Evolutionary conservation across 345 rosid species (phyloP).

Genomic region (Nasturtium officinale): DNA sequence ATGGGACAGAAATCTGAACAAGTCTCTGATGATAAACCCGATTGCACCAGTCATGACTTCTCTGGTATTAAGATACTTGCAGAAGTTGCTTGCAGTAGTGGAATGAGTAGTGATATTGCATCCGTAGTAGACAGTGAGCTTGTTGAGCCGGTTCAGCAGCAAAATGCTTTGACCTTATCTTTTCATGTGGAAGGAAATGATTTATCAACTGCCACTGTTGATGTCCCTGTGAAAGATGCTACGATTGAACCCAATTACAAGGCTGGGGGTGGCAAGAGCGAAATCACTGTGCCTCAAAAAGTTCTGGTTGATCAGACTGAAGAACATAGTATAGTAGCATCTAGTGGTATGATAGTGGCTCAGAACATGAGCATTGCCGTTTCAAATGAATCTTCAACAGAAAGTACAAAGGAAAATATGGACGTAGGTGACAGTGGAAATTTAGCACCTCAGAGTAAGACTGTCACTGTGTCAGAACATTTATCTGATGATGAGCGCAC

Average conservation of each 20-base stretch:
- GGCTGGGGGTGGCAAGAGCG: slow-evolving; percentile 14
- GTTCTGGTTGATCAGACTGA: slow-evolving; percentile 6
- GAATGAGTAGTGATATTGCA: slow-evolving; percentile 39
- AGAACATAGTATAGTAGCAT: slow-evolving; percentile 14
- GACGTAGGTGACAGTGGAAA: slow-evolving; percentile 31
- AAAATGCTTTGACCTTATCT: slow-evolving; percentile 7
- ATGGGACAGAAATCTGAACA: slow-evolving; percentile 24
- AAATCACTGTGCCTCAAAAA: background rate
- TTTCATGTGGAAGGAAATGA: slow-evolving; percentile 21
- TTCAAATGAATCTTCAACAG: slow-evolving; percentile 40
- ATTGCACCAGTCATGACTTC: slow-evolving; percentile 49
- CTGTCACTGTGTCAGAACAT: slow-evolving; percentile 22
- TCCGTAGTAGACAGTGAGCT: slow-evolving; percentile 14
- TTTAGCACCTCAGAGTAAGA: slow-evolving; percentile 35
- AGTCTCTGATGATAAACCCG: slow-evolving; percentile 29
- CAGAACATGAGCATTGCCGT: slow-evolving; percentile 11
- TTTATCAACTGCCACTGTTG: slow-evolving; percentile 30
- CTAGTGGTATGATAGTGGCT: slow-evolving; percentile 13
- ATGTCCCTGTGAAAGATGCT: slow-evolving; percentile 32
- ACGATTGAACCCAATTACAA: slow-evolving; percentile 19
- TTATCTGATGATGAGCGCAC: slow-evolving; percentile 25
- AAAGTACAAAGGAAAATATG: slow-evolving; percentile 5
- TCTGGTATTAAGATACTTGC: slow-evolving; percentile 74
- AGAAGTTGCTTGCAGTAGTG: slow-evolving; percentile 54
- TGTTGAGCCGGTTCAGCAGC: slow-evolving; percentile 20